Evolutionary conservation across 176 grass and related monocot genomes (phyloP).

Genomic region (Paspalum notatum): DNA sequence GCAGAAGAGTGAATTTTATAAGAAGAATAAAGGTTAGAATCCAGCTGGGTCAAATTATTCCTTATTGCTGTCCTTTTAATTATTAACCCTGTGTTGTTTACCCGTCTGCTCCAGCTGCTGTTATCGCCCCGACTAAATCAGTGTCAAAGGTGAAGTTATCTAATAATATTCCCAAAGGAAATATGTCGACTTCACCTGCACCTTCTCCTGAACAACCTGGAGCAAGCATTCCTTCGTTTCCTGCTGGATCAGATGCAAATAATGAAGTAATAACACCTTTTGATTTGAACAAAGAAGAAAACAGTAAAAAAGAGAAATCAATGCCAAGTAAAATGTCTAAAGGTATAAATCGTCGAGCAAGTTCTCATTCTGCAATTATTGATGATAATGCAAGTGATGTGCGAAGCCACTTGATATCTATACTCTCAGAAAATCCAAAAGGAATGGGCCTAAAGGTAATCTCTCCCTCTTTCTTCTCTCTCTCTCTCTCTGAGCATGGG

Average conservation of each 20-base stretch:
- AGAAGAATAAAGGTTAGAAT: slow-evolving; percentile 84
- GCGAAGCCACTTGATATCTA: slow-evolving; percentile 61
- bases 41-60: slow-evolving; percentile 24
- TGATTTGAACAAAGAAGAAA: slow-evolving; percentile 69
- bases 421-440: slow-evolving; percentile 81
- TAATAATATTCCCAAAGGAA: slow-evolving; percentile 60
- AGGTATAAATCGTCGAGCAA: slow-evolving; percentile 47
- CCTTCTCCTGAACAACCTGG: slow-evolving; percentile 77
- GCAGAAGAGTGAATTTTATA: slow-evolving; percentile 72
- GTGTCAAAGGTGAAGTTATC: slow-evolving; percentile 69
- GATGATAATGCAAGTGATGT: slow-evolving; percentile 66
- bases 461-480: neutral
- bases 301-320: slow-evolving; percentile 65
- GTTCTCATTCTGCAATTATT: slow-evolving; percentile 44
- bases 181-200: slow-evolving; percentile 54
- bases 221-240: slow-evolving; percentile 55
- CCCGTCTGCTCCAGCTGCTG: slow-evolving; percentile 62
- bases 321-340: slow-evolving; percentile 46
- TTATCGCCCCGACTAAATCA: slow-evolving; percentile 75
- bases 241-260: slow-evolving; percentile 61
- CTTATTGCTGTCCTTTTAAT: slow-evolving; percentile 27
- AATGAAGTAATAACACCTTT: slow-evolving; percentile 66
- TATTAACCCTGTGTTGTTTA: slow-evolving; percentile 40
- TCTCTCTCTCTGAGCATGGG: neutral
- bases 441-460: slow-evolving; percentile 91